Conservation (phyloP, 1,284 basidiomycete genomes). For the Microbotryum intermedium region DNA sequence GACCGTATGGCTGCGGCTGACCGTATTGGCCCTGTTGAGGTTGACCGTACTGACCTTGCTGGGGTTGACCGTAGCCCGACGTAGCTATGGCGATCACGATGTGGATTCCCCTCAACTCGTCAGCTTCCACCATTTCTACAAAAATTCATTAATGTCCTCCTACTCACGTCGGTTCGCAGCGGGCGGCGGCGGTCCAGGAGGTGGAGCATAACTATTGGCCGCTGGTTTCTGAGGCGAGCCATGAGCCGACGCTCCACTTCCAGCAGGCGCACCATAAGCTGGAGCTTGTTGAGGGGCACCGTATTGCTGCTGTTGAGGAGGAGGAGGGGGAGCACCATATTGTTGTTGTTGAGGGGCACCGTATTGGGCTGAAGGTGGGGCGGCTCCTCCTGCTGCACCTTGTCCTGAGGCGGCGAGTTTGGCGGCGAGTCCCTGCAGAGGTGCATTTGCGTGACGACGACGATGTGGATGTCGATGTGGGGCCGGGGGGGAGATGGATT, state of each 20-base stretch:
- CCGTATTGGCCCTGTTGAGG: slow-evolving; percentile 13
- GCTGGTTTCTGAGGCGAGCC: not conserved
- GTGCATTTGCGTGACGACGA: not conserved
- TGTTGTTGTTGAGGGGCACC: slow-evolving; percentile 4
- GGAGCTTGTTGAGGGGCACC: not conserved
- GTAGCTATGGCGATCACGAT: too few species aligned
- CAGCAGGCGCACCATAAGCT: not conserved
- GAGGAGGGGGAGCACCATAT: not conserved
- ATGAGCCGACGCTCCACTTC: not conserved
- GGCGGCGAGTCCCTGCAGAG: slow-evolving; percentile 6
- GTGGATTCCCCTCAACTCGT: too few species aligned
- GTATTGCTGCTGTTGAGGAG: slow-evolving; percentile 1
- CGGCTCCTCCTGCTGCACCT: not conserved
- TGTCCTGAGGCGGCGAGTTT: slow-evolving; percentile 9
- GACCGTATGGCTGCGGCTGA: slow-evolving; percentile 15
- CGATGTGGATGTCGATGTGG: too few species aligned
- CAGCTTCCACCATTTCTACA: too few species aligned
- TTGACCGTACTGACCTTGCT: slow-evolving; percentile 11
- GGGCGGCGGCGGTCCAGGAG: not conserved
- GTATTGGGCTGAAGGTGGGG: not conserved
- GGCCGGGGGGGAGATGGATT: too few species aligned
- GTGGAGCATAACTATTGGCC: not conserved
- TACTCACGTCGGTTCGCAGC: not conserved
- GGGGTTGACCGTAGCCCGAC: slow-evolving; percentile 20
- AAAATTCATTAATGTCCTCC: too few species aligned